Evolutionary conservation across 495 filamentous ascomycete genomes (phyloP).

Genomic region (Aspergillus mulundensis): DNA sequence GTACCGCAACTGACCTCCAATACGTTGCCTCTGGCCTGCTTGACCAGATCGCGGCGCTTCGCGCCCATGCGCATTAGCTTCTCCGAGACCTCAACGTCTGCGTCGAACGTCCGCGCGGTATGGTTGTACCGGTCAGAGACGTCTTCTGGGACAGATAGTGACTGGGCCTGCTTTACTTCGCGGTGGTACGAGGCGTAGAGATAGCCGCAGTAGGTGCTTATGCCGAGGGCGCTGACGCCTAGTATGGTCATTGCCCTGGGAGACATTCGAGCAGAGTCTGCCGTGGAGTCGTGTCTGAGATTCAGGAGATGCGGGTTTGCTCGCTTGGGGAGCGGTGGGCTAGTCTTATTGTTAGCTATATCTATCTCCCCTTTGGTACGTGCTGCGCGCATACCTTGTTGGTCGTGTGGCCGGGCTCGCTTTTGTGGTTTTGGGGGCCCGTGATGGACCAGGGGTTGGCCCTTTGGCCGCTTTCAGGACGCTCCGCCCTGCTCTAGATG

Average conservation of each 20-base stretch:
- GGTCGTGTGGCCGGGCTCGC: slow-evolving; percentile 1
- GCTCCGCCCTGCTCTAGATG: slow-evolving; percentile 19
- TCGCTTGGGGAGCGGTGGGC: slow-evolving; percentile 16
- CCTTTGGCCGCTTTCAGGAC: slow-evolving; percentile 21
- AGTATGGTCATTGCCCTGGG: slow-evolving; percentile 36
- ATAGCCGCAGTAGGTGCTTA: slow-evolving; percentile 50
- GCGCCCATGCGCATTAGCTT: slow-evolving; percentile 57
- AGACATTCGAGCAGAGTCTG: slow-evolving; percentile 22
- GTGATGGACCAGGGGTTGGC: slow-evolving; percentile 9
- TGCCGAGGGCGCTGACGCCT: slow-evolving; percentile 42
- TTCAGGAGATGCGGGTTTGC: slow-evolving; percentile 21
- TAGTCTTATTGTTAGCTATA: slow-evolving; percentile 4
- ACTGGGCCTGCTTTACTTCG: slow-evolving; percentile 33
- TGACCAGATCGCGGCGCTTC: slow-evolving; percentile 58
- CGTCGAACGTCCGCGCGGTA: slow-evolving; percentile 59
- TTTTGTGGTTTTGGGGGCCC: slow-evolving; percentile 3
- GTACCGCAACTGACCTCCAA: slow-evolving; percentile 88
- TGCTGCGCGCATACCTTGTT: background rate
- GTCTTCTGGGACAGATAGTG: slow-evolving; percentile 41
- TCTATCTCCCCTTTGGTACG: background rate
- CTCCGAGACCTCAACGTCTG: slow-evolving; percentile 62
- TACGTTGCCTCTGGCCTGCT: slow-evolving; percentile 69
- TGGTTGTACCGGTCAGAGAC: slow-evolving; percentile 55
- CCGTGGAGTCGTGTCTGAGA: background rate
- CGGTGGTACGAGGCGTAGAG: slow-evolving; percentile 46